These are phyloP conservation scores for Kodamaea sagamina DNA, from an alignment of 805 yeast species.

Conservation along the genomic window DNA sequence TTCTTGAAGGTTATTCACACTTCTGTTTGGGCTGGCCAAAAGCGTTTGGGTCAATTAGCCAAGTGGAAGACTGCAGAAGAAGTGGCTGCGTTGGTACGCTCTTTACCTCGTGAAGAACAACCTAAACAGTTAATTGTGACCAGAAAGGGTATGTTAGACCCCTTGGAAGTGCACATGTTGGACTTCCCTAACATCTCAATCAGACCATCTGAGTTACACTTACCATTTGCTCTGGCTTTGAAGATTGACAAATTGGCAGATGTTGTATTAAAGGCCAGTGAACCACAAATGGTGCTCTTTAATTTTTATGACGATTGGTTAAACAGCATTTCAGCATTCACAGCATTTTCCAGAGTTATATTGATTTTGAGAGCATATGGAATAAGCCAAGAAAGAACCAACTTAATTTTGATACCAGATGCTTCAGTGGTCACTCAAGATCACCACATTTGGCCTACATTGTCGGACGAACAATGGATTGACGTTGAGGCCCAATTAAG, in stretches of 20 bases:
- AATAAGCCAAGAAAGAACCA: slow-evolving; percentile 74
- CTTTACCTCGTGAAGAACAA: slow-evolving; percentile 90
- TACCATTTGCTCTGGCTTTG: slow-evolving; percentile 88
- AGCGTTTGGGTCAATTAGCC: slow-evolving; percentile 86
- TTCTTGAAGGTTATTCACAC: slow-evolving; percentile 89
- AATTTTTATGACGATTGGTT: slow-evolving; percentile 96
- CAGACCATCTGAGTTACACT: slow-evolving; percentile 81
- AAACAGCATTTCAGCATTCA: slow-evolving; percentile 75
- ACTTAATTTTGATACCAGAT: slow-evolving; percentile 74
- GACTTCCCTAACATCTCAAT: slow-evolving; percentile 93
- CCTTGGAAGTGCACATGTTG: slow-evolving; percentile 93
- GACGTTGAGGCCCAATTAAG: slow-evolving; percentile 84
- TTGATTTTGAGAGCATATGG: slow-evolving; percentile 81
- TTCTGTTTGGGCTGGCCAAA: slow-evolving; percentile 96
- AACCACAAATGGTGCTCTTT: slow-evolving; percentile 89
- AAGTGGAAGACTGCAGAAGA: slow-evolving; percentile 99
- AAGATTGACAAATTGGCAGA: slow-evolving; percentile 78
- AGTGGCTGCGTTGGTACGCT: slow-evolving; percentile 85
- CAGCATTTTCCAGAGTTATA: slow-evolving; percentile 89
- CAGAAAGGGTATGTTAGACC: slow-evolving; percentile 88
- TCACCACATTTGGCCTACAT: slow-evolving; percentile 93
- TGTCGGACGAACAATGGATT: slow-evolving; percentile 88
- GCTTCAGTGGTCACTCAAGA: slow-evolving; percentile 65
- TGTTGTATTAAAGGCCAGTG: slow-evolving; percentile 80
- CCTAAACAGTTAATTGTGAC: slow-evolving; percentile 92